A percentile compares a stretch with the other conserved stretches of the same genome.
phyloP scores from a whole-genome alignment of 805 yeast genomes.

The Lipomyces starkeyi region DNA sequence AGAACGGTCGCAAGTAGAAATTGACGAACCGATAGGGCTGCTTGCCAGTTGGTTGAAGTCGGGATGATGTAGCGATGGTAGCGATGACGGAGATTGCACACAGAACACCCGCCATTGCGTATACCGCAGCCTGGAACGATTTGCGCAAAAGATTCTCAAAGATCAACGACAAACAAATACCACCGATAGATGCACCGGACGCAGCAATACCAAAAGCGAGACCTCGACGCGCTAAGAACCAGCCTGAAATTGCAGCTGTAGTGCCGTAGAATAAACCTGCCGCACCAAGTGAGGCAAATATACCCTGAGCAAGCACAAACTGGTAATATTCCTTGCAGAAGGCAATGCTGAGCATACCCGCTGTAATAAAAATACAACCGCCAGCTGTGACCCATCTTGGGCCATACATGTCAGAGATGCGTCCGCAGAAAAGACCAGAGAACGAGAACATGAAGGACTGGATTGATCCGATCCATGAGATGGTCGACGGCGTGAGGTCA shows the following conservation, averaged over 20 bases:
- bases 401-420: constrained; percentile 36
- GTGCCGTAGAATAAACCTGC: constrained; percentile 54
- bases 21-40: constrained; percentile 28
- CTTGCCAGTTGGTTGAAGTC: constrained; percentile 37
- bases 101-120: constrained; percentile 56
- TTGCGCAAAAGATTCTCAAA: constrained; percentile 45
- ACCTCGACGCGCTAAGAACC: constrained; percentile 54
- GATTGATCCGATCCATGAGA: constrained; percentile 37
- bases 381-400: constrained; percentile 38
- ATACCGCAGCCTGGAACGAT: constrained; percentile 58
- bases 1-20: constrained; percentile 39
- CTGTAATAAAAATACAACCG: constrained; percentile 39
- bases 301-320: constrained; percentile 59
- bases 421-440: constrained; percentile 33
- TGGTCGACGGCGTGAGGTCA: constrained; percentile 21
- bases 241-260: constrained; percentile 54
- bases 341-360: constrained; percentile 44
- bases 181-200: constrained; percentile 60
- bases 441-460: constrained; percentile 27
- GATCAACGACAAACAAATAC: constrained; percentile 53
- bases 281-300: constrained; percentile 55
- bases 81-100: constrained; percentile 42
- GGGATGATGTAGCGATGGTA: constrained; percentile 38
- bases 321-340: constrained; percentile 56
- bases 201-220: constrained; percentile 56